Percentiles rank a stretch among this genome's conserved stretches.
These are phyloP conservation scores for Neofusicoccum ribis DNA, from an alignment of 2,329 filamentous ascomycete species.

Conservation along the genomic window DNA sequence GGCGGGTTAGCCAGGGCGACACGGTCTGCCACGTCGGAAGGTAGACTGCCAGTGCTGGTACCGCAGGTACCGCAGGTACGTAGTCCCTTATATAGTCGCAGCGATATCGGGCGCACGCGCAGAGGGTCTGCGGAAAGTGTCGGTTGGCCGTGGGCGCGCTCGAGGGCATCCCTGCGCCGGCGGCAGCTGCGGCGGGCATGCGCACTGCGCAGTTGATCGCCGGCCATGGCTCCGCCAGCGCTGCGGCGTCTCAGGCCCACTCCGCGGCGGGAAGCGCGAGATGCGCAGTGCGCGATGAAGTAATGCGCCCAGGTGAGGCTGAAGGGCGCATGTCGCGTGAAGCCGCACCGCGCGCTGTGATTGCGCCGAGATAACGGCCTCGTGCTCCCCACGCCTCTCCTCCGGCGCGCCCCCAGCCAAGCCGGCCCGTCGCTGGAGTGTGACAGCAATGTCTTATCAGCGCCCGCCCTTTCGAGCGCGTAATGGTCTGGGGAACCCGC, in stretches of 20 bases:
- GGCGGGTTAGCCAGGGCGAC: background rate
- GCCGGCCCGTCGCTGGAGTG: background rate
- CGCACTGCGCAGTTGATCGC: background rate
- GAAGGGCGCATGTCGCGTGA: background rate
- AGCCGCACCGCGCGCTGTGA: background rate
- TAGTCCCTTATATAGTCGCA: background rate
- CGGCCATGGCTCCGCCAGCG: background rate
- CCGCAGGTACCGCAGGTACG: background rate
- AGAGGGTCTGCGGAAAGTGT: background rate
- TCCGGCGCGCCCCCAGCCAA: background rate
- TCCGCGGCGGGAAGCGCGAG: background rate
- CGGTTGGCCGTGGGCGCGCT: background rate
- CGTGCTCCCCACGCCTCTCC: background rate
- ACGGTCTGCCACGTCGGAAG: background rate
- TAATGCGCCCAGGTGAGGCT: background rate
- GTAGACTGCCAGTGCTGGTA: background rate
- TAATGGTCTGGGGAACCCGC: background rate
- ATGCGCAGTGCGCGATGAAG: background rate
- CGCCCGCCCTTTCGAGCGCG: background rate
- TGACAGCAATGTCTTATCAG: background rate
- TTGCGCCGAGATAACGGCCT: background rate
- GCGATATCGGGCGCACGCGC: background rate
- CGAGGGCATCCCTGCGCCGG: background rate
- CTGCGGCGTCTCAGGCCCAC: background rate
- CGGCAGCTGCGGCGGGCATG: background rate